Percentiles rank a stretch among this genome's conserved stretches.
phyloP scores from a whole-genome alignment of 2,329 filamentous ascomycete genomes.

The Raffaelea albimanens region DNA sequence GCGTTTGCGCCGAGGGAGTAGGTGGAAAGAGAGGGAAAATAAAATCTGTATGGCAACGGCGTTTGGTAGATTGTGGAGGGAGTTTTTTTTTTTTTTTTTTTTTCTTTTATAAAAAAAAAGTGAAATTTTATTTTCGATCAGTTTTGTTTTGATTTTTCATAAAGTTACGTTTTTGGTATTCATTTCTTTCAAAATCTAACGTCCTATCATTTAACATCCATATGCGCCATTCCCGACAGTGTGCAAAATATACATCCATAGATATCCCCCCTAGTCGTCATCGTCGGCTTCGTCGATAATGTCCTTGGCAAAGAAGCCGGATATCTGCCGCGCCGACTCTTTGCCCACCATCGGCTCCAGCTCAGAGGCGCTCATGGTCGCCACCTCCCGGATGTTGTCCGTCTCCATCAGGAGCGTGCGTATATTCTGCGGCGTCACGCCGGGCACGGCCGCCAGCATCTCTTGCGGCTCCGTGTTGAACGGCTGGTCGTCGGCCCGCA shows the following conservation, averaged over 20 bases:
- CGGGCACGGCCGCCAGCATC: slow-evolving; percentile 78
- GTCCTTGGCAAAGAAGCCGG: slow-evolving; percentile 68
- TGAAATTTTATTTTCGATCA: too few relatives aligned
- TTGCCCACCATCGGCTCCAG: slow-evolving; percentile 66
- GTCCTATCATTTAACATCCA: too few relatives aligned
- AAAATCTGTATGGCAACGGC: too few relatives aligned
- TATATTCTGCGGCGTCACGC: slow-evolving; percentile 71
- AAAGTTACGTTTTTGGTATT: too few relatives aligned
- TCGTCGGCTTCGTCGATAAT: slow-evolving; percentile 40
- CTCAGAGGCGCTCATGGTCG: slow-evolving; percentile 72
- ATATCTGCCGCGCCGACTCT: slow-evolving; percentile 66
- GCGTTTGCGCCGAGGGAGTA: slow-evolving; percentile 61
- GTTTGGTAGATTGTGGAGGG: too few relatives aligned
- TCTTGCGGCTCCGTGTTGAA: slow-evolving; percentile 85
- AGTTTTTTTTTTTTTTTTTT: not conserved
- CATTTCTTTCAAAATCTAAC: too few relatives aligned
- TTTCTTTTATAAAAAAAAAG: too few relatives aligned
- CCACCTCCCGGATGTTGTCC: slow-evolving; percentile 70
- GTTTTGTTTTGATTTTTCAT: too few relatives aligned
- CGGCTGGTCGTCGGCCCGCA: slow-evolving; percentile 52
- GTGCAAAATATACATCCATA: too few relatives aligned
- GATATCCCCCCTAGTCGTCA: not conserved
- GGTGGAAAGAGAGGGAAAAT: slow-evolving; percentile 7
- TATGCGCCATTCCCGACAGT: too few relatives aligned
- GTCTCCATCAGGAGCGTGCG: slow-evolving; percentile 62